Conservation (phyloP, 495 filamentous ascomycete species). For the Penicillium robsamsonii region DNA sequence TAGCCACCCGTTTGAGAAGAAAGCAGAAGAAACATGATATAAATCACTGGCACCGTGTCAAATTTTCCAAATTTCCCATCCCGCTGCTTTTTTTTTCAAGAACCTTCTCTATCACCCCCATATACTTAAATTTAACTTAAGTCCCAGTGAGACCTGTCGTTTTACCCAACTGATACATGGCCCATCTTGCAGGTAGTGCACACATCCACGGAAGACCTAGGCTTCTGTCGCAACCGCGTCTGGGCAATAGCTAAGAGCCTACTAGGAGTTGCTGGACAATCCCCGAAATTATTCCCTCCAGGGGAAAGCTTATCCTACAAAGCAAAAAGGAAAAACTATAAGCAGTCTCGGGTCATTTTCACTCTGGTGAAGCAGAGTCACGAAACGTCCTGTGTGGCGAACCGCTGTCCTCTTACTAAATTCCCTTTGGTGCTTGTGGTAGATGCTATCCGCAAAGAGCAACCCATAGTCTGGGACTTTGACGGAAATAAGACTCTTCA, state of each 20-base stretch:
- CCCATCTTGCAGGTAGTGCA: not conserved
- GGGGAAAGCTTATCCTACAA: no score
- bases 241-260: conserved; percentile 23
- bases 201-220: conserved; percentile 9
- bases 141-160: not conserved
- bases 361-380: conserved; percentile 26
- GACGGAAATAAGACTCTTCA: not conserved
- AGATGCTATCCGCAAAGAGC: not conserved
- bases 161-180: not conserved
- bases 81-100: not conserved
- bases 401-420: not conserved
- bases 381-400: conserved; percentile 10
- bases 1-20: not conserved
- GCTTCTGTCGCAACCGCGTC: conserved; percentile 25
- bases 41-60: no score
- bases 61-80: not conserved
- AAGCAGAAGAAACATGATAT: no score
- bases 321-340: conserved; percentile 1
- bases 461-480: conserved; percentile 2
- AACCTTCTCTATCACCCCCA: not conserved
- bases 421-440: not conserved
- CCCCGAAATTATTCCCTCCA: not conserved
- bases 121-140: not conserved
- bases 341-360: conserved; percentile 20
- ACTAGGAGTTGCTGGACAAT: not conserved